Conservation (phyloP, 1,139 yeast species). For the Suzukiozyma palmioleophila region DNA sequence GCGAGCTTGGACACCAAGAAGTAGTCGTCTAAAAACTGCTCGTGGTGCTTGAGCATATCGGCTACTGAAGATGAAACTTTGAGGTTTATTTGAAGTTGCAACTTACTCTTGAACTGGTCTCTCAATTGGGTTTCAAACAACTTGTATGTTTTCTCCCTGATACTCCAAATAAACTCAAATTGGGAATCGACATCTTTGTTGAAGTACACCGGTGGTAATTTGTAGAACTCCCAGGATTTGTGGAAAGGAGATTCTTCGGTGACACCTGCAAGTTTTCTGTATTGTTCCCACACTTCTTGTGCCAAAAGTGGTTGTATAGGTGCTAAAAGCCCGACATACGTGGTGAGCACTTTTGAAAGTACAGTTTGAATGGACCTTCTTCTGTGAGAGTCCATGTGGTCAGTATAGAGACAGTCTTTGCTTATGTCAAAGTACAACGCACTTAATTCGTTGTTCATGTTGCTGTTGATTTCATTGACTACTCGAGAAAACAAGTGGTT, state of each 20-base stretch:
- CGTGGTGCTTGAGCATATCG: slow-evolving; percentile 20
- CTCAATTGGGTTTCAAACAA: slow-evolving; percentile 28
- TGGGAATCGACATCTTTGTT: slow-evolving; percentile 30
- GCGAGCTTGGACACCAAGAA: slow-evolving; percentile 61
- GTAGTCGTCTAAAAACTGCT: slow-evolving; percentile 46
- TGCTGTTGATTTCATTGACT: slow-evolving; percentile 58
- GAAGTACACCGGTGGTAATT: slow-evolving; percentile 22
- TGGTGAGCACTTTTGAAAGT: slow-evolving; percentile 53
- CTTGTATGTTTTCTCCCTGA: slow-evolving; percentile 48
- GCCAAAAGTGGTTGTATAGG: slow-evolving; percentile 82
- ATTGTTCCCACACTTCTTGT: slow-evolving; percentile 81
- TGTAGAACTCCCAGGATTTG: slow-evolving; percentile 31
- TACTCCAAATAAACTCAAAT: slow-evolving; percentile 38
- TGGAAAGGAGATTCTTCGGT: slow-evolving; percentile 50
- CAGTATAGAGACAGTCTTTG: slow-evolving; percentile 84
- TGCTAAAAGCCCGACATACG: slow-evolving; percentile 62
- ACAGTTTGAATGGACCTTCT: slow-evolving; percentile 74
- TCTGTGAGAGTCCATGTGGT: slow-evolving; percentile 38
- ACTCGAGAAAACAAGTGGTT: slow-evolving; percentile 65
- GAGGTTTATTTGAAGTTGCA: slow-evolving; percentile 54
- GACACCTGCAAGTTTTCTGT: slow-evolving; percentile 31
- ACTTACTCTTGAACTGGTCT: slow-evolving; percentile 52
- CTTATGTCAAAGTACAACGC: slow-evolving; percentile 82
- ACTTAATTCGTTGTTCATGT: slow-evolving; percentile 72
- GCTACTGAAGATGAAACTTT: slow-evolving; percentile 12